phyloP scores from a whole-genome alignment of 1,139 yeast species.

The Meyerozyma athensensis region DNA sequence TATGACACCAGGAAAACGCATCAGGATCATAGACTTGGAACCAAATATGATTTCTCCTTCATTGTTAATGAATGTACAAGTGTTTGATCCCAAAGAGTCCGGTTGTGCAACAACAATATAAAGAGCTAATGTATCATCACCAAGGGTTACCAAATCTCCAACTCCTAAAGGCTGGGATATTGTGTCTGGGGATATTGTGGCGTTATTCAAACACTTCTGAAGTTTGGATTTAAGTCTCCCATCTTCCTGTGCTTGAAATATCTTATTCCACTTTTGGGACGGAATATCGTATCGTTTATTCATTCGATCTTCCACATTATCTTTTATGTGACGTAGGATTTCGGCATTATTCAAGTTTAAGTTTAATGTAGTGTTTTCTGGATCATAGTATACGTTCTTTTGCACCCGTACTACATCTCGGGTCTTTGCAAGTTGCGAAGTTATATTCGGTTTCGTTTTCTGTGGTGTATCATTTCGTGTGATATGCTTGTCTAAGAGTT shows the following conservation, averaged over 20 bases:
- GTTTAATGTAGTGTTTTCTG: constrained; percentile 11
- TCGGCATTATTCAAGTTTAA: constrained; percentile 8
- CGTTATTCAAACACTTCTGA: constrained; percentile 16
- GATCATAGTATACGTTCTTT: constrained; percentile 9
- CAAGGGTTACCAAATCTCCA: constrained; percentile 38
- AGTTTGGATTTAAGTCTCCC: not conserved
- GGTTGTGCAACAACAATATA: constrained; percentile 34
- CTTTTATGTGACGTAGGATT: constrained; percentile 14
- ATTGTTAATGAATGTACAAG: constrained; percentile 49
- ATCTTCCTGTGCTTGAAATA: not conserved
- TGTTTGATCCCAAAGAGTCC: constrained; percentile 18
- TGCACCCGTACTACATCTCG: not conserved
- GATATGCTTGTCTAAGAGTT: too few relatives aligned
- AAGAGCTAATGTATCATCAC: constrained; percentile 26
- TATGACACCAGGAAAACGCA: constrained; percentile 53
- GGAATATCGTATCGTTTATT: constrained; percentile 18
- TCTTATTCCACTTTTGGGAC: constrained; percentile 19
- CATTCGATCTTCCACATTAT: constrained; percentile 14
- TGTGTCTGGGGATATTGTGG: constrained; percentile 22
- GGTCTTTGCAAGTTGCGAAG: not conserved
- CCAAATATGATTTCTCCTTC: constrained; percentile 55
- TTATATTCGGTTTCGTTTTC: not conserved
- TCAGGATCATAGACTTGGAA: constrained; percentile 38
- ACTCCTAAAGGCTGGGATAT: constrained; percentile 23
- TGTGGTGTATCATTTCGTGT: too few relatives aligned